phyloP scores from a whole-genome alignment of 176 grass and related monocot genomes.

The Bonia amplexicaulis region DNA sequence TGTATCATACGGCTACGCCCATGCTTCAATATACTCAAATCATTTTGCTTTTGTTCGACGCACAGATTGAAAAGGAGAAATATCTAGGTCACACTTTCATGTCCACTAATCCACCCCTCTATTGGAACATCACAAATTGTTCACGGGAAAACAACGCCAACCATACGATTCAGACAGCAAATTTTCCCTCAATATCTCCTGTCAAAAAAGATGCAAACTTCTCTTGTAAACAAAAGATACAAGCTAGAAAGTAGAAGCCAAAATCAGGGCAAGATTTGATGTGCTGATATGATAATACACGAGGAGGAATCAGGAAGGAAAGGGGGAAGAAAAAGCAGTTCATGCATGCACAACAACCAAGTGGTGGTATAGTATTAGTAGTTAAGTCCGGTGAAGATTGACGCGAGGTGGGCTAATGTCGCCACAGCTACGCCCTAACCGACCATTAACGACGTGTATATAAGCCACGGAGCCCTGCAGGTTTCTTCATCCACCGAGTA shows the following conservation, averaged over 20 bases:
- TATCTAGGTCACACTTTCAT: background rate
- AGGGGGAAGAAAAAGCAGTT: background rate
- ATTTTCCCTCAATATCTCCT: background rate
- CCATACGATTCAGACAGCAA: background rate
- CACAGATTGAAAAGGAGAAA: background rate
- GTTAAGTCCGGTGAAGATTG: background rate
- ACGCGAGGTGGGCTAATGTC: conserved; percentile 37
- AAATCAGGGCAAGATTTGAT: conserved; percentile 1
- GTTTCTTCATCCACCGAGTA: background rate
- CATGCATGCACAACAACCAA: conserved; percentile 33
- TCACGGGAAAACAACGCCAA: background rate
- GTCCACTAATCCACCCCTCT: background rate
- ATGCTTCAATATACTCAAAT: conserved; percentile 10
- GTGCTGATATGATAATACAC: conserved; percentile 20
- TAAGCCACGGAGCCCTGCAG: background rate
- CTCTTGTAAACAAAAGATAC: background rate
- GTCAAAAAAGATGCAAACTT: background rate
- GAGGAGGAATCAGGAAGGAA: background rate
- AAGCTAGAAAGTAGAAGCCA: background rate
- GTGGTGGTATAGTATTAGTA: background rate
- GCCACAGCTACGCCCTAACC: conserved; percentile 40
- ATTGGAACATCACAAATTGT: background rate
- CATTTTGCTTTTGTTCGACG: conserved; percentile 5
- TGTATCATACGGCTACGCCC: conserved; percentile 9
- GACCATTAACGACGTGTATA: conserved; percentile 26